These are phyloP conservation scores for Coemansia sp. DNA, from an alignment of 192 early-diverging fungal species.

Conservation along the genomic window DNA sequence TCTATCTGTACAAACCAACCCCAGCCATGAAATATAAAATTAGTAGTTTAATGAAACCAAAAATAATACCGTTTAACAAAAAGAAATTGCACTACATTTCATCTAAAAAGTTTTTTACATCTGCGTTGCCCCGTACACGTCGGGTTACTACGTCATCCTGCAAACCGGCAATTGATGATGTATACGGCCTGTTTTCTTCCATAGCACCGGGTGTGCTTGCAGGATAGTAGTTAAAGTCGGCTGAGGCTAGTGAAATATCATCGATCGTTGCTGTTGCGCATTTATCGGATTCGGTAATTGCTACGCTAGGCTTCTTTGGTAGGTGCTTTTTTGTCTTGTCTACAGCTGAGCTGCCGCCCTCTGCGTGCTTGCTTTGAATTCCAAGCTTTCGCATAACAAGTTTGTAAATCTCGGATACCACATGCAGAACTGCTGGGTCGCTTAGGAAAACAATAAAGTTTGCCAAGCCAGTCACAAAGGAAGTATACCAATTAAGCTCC, in stretches of 20 bases:
- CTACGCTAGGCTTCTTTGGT: conserved; percentile 9
- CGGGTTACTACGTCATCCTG: conserved; percentile 29
- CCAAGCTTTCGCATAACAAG: not conserved
- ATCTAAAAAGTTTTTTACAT: conserved; percentile 18
- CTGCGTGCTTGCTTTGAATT: not conserved
- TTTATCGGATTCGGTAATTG: conserved; percentile 12
- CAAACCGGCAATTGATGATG: conserved; percentile 10
- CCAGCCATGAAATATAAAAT: not conserved
- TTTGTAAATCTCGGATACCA: conserved; percentile 17
- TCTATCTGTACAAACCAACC: no score
- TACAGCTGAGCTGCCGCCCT: not conserved
- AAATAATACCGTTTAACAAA: not conserved
- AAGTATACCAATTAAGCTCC: conserved; percentile 18
- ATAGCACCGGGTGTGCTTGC: conserved; percentile 6
- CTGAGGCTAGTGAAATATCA: not conserved
- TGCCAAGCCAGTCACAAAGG: conserved; percentile 5
- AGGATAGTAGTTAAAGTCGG: not conserved
- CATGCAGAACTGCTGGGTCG: conserved; percentile 25
- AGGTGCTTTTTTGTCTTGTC: not conserved
- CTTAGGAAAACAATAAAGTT: conserved; percentile 43
- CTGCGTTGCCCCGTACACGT: conserved; percentile 13
- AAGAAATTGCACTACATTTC: conserved; percentile 3
- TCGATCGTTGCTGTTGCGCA: conserved; percentile 2
- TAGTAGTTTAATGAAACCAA: not conserved
- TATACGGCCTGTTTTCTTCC: conserved; percentile 14